Evolutionary conservation across 2,329 filamentous ascomycete species (phyloP).

Genomic region (Fusarium concolor): DNA sequence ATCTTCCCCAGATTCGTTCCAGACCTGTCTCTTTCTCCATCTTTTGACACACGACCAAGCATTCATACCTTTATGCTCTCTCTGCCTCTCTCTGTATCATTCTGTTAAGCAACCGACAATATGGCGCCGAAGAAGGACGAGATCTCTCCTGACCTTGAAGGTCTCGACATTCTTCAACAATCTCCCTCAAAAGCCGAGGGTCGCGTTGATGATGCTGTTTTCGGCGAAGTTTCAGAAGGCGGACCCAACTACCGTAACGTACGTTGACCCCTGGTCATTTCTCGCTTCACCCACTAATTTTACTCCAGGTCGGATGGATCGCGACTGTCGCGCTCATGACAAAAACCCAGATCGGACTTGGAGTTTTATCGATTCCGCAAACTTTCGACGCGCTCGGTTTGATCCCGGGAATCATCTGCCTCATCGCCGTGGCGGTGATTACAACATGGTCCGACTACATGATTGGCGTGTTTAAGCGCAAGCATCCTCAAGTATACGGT

Average conservation of each 20-base stretch:
- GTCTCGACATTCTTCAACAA: slow-evolving; percentile 5
- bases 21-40: not conserved
- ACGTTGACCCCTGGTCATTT: not conserved
- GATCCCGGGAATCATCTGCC: slow-evolving; percentile 59
- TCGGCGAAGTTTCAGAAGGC: slow-evolving; percentile 18
- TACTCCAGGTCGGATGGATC: slow-evolving; percentile 55
- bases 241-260: slow-evolving; percentile 28
- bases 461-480: slow-evolving; percentile 62
- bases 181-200: slow-evolving; percentile 2
- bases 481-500: slow-evolving; percentile 63
- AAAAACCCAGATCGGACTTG: slow-evolving; percentile 59
- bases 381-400: slow-evolving; percentile 60
- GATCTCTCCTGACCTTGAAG: slow-evolving; percentile 10
- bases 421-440: slow-evolving; percentile 56
- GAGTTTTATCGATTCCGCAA: slow-evolving; percentile 61
- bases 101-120: not conserved
- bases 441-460: slow-evolving; percentile 50
- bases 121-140: slow-evolving; percentile 27
- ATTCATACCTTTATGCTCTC: no score
- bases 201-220: slow-evolving; percentile 17
- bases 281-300: not conserved
- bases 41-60: not conserved
- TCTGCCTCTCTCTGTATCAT: no score
- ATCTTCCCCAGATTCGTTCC: slow-evolving; percentile 32
- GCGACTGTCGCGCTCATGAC: slow-evolving; percentile 59